Base-by-base conservation (phyloP, 2,329 filamentous ascomycete genomes). In the Cryphonectria carpinicola region DNA sequence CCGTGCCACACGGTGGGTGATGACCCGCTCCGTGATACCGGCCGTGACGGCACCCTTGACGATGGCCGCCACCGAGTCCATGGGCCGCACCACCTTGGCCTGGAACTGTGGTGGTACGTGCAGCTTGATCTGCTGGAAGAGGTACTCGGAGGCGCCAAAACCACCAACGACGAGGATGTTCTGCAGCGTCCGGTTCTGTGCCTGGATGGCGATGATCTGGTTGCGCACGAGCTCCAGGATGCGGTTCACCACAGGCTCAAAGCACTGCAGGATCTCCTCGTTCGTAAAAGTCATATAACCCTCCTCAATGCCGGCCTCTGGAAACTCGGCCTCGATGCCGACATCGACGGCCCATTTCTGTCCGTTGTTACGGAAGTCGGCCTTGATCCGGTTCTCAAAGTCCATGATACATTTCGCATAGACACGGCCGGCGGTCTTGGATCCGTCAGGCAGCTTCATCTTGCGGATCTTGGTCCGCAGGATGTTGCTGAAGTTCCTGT, bases 391-490 rank as follows among this genome's bases (percentile, higher is more conserved):
- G 88, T 98, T 98, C 85, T 99, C 96, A 78, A 99, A 99, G 83
- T 99, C 96, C 95, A 98, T 98, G 82, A 99, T 98, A 81, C 95
- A 98, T 85, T 98, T 98, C 75, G 95, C 95, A 81, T 98, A 98
- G 68, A 99, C 96, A 82, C 95, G 94, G 60, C 95, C 95, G n/a
- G 96, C 95, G 3, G 94, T 98, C 84, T 95, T 97, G 76, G 95
- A 98, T 63, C 95, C 95, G 79, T 98, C 95, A 1, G 96, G 95
- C 62, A 99, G 87, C 84, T 98, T 98, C 96, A 98, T 98, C 86
- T 98, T 98, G 76, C 95, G 89, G 77, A 99, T 98, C 87, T 98
- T 98, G 73, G 95, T 97, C 68, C 96, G 92, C 66, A 98, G 86
- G 75, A 99, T 98, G 83, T 98, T 98, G 84, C 94, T 97, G 80